These are phyloP conservation scores for Backusella tuberculispora DNA, from an alignment of 192 early-diverging fungal species.

Conservation along the genomic window DNA sequence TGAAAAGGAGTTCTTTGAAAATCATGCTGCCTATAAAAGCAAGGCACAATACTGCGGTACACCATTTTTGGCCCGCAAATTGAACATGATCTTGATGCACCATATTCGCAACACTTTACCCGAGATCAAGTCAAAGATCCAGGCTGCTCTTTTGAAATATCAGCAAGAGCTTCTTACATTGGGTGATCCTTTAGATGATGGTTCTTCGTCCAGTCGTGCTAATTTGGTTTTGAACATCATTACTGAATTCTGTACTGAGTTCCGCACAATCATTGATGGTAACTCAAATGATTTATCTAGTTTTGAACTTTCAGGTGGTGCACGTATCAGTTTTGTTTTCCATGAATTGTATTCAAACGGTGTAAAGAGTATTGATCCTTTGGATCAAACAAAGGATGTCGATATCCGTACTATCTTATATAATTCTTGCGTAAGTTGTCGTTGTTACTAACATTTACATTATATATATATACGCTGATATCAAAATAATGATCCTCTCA, in stretches of 20 bases:
- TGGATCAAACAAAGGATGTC: slow-evolving; percentile 98
- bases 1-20: slow-evolving; percentile 93
- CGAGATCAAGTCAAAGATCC: slow-evolving; percentile 98
- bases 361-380: slow-evolving; percentile 94
- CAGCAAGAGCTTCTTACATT: slow-evolving; percentile 83
- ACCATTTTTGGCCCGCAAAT: slow-evolving; percentile 92
- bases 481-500: too few species aligned
- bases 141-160: slow-evolving; percentile 84
- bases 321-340: slow-evolving; percentile 98
- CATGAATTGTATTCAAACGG: slow-evolving; percentile 95
- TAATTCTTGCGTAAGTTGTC: slow-evolving; percentile 81
- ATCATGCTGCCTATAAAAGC: slow-evolving; percentile 91
- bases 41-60: slow-evolving; percentile 99
- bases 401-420: slow-evolving; percentile 99
- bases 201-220: slow-evolving; percentile 67
- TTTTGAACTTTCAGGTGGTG: slow-evolving; percentile 96
- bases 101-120: slow-evolving; percentile 98
- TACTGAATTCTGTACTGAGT: slow-evolving; percentile 98
- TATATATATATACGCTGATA: neutral
- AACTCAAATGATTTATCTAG: slow-evolving; percentile 93
- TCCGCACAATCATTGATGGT: slow-evolving; percentile 95
- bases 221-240: slow-evolving; percentile 97
- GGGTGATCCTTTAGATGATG: slow-evolving; percentile 90
- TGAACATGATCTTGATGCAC: slow-evolving; percentile 99
- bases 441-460: neutral